Evolutionary conservation across 169 alveolate genomes (phyloP).

Genomic region (Plasmodium malariae): DNA sequence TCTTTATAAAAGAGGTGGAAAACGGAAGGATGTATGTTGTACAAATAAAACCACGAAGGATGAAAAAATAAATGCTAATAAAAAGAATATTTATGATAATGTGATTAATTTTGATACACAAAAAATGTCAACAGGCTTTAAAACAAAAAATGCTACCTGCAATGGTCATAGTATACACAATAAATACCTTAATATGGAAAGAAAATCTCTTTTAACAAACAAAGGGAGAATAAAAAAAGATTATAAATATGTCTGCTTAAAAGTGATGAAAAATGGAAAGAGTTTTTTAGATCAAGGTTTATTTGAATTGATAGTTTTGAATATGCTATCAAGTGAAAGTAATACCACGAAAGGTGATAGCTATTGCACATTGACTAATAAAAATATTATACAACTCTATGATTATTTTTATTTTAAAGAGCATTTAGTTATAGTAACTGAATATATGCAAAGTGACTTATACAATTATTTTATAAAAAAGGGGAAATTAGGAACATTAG

Average conservation of each 20-base stretch:
- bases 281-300: conserved; percentile 93
- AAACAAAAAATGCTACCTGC: neutral
- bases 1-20: conserved; percentile 58
- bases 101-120: neutral
- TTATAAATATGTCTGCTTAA: conserved; percentile 89
- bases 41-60: neutral
- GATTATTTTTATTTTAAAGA: conserved; percentile 95
- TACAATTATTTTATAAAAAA: conserved; percentile 89
- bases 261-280: conserved; percentile 95
- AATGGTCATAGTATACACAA: neutral
- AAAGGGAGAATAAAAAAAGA: conserved; percentile 23
- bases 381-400: conserved; percentile 78
- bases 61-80: neutral
- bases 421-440: conserved; percentile 96
- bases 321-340: conserved; percentile 88
- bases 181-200: neutral
- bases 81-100: neutral
- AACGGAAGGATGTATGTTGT: neutral
- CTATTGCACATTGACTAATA: conserved; percentile 11
- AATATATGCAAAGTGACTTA: conserved; percentile 92
- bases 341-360: conserved; percentile 77
- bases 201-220: neutral
- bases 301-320: conserved; percentile 91
- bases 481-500: conserved; percentile 86
- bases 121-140: neutral